Base-by-base conservation (phyloP, 495 filamentous ascomycete genomes). In the Aspergillus saccharolyticus region DNA sequence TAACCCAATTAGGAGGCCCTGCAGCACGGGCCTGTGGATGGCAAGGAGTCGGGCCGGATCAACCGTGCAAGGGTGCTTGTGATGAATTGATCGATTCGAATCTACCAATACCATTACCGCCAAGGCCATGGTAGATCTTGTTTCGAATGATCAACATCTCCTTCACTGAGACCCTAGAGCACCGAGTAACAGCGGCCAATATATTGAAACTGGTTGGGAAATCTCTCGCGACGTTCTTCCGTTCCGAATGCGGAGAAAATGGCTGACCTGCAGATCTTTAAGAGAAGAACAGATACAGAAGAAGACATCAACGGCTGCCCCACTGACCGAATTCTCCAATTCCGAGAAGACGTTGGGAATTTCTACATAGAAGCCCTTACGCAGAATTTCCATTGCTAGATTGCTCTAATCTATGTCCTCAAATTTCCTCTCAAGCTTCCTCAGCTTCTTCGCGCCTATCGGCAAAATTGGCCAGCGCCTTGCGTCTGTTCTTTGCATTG, bases 1-100 rank as follows among this genome's bases (percentile, higher is more conserved):
- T 17, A 19, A 17, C 22, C 47, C 20, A 20, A 39, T 14, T 39
- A 19, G 30, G 39, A 49, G 28, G 48, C 56, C 64, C 61, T 63
- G 56, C 52, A 61, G 57, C 64, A 62, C 64, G 64, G 59, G 64
- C 53, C 48, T 60, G 59, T 53, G 45, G 24, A 52, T 59, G n/a
- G 64, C 61, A 67, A 67, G 64, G 64, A 56, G 56, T 46, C 19
- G 33, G n/a, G 33, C 47, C 57, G 61, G 64, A 60, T 46, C 21
- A 48, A 53, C 47, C 39, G 42, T 53, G 44, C 51, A 28, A 39
- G 58, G 39, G 44, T 54, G 56, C 56, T 53, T 63, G 52, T 53
- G 52, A 55, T 54, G 45, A 54, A 18, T 45, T 33, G 17, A 47
- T 52, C 44, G 17, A 39, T 59, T 50, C 24, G 25, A 20, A 53